These are phyloP conservation scores for Aspergillus nanangensis DNA, from an alignment of 495 filamentous ascomycete species.

Conservation along the genomic window DNA sequence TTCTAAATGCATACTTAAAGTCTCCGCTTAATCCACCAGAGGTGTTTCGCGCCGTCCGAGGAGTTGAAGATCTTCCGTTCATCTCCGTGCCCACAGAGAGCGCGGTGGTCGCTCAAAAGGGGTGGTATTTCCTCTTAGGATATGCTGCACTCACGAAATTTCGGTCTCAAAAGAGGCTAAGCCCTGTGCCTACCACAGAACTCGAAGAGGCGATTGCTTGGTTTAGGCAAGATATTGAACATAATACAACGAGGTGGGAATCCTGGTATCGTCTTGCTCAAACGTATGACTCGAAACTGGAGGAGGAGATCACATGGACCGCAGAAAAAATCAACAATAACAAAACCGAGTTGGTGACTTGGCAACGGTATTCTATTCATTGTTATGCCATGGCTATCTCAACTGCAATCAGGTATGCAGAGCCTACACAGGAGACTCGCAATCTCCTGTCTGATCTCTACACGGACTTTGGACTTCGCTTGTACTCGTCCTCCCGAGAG, in stretches of 20 bases:
- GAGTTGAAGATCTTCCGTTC: slow-evolving; percentile 60
- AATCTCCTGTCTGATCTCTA: slow-evolving; percentile 78
- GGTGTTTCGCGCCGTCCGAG: slow-evolving; percentile 71
- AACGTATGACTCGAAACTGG: slow-evolving; percentile 83
- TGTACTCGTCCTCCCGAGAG: slow-evolving; percentile 88
- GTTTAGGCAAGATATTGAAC: slow-evolving; percentile 81
- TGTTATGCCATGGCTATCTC: slow-evolving; percentile 91
- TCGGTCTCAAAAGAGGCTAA: slow-evolving; percentile 75
- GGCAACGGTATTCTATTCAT: slow-evolving; percentile 83
- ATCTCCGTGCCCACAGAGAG: slow-evolving; percentile 46
- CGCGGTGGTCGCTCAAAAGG: slow-evolving; percentile 66
- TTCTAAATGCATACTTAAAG: slow-evolving; percentile 72
- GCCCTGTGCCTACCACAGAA: slow-evolving; percentile 75
- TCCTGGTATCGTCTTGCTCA: slow-evolving; percentile 94
- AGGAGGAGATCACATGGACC: slow-evolving; percentile 91
- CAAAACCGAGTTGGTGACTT: slow-evolving; percentile 62
- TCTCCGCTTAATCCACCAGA: slow-evolving; percentile 78
- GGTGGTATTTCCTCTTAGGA: slow-evolving; percentile 90
- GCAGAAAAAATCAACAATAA: slow-evolving; percentile 93
- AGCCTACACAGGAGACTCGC: slow-evolving; percentile 56
- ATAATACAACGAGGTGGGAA: slow-evolving; percentile 83
- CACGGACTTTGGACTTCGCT: slow-evolving; percentile 79
- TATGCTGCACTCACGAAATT: slow-evolving; percentile 86
- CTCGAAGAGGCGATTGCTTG: slow-evolving; percentile 78
- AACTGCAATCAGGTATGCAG: slow-evolving; percentile 58